phyloP scores from a whole-genome alignment of 306 rosid genomes.

The Canavalia gladiata region DNA sequence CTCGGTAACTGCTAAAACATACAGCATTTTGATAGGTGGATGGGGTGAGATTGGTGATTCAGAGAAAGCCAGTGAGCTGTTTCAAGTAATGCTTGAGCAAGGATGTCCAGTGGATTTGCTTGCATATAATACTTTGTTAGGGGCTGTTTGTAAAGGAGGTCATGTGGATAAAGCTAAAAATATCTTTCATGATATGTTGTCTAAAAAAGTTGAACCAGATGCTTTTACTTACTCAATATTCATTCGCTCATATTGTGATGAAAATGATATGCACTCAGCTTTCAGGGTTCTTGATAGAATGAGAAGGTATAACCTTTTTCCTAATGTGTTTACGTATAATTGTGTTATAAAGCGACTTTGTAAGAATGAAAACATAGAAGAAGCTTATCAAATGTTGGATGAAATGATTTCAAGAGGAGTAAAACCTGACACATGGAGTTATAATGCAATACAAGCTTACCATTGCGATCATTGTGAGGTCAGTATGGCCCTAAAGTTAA shows the following conservation, averaged over 20 bases:
- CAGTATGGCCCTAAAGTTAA: slow-evolving; percentile 70
- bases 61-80: slow-evolving; percentile 67
- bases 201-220: slow-evolving; percentile 67
- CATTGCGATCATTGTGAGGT: slow-evolving; percentile 90
- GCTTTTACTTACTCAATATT: slow-evolving; percentile 81
- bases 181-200: slow-evolving; percentile 62
- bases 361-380: slow-evolving; percentile 78
- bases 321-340: slow-evolving; percentile 82
- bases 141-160: slow-evolving; percentile 81
- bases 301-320: slow-evolving; percentile 65
- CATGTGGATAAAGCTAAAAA: slow-evolving; percentile 68
- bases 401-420: slow-evolving; percentile 81
- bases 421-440: slow-evolving; percentile 83
- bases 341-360: slow-evolving; percentile 80
- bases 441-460: slow-evolving; percentile 81
- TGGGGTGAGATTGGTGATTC: slow-evolving; percentile 80
- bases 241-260: slow-evolving; percentile 69
- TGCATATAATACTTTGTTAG: slow-evolving; percentile 75
- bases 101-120: slow-evolving; percentile 72
- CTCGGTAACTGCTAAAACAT: slow-evolving; percentile 61
- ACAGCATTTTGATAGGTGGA: slow-evolving; percentile 82
- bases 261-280: slow-evolving; percentile 72
- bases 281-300: slow-evolving; percentile 78
- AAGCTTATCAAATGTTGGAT: slow-evolving; percentile 85
- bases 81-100: slow-evolving; percentile 75